phyloP scores from a whole-genome alignment of 179 eudicot species.

The Vitellaria paradoxa region DNA sequence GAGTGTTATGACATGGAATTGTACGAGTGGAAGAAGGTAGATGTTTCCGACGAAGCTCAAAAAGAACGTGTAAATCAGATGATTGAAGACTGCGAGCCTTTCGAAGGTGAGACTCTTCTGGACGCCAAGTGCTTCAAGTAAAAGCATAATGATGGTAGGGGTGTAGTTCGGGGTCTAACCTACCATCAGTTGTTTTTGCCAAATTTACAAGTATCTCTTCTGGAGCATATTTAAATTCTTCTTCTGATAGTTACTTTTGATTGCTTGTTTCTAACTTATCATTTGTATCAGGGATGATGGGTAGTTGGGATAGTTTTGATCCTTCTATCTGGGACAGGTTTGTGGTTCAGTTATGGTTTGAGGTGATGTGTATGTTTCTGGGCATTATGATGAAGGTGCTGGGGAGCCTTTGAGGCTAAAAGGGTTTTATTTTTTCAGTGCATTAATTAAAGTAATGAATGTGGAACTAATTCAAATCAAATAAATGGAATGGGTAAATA shows the following conservation, averaged over 20 bases:
- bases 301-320: not conserved
- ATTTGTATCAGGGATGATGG: not conserved
- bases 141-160: not conserved
- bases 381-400: too few relatives aligned
- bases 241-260: not conserved
- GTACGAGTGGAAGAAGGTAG: conserved; percentile 72
- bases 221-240: not conserved
- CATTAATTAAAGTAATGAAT: too few relatives aligned
- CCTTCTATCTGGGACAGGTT: too few relatives aligned
- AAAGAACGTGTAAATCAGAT: conserved; percentile 70
- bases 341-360: too few relatives aligned
- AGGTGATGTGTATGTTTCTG: too few relatives aligned
- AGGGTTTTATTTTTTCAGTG: too few relatives aligned
- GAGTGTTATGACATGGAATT: conserved; percentile 86
- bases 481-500: too few relatives aligned
- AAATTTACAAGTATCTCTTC: too few relatives aligned
- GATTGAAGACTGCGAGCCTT: conserved; percentile 82
- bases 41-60: conserved; percentile 61
- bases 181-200: not conserved
- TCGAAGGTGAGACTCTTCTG: conserved; percentile 62
- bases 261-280: not conserved
- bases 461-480: too few relatives aligned
- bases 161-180: not conserved
- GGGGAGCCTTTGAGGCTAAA: too few relatives aligned
- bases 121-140: conserved; percentile 85